These are phyloP conservation scores for Clausena lansium DNA, from an alignment of 345 rosid genomes.

Conservation along the genomic window DNA sequence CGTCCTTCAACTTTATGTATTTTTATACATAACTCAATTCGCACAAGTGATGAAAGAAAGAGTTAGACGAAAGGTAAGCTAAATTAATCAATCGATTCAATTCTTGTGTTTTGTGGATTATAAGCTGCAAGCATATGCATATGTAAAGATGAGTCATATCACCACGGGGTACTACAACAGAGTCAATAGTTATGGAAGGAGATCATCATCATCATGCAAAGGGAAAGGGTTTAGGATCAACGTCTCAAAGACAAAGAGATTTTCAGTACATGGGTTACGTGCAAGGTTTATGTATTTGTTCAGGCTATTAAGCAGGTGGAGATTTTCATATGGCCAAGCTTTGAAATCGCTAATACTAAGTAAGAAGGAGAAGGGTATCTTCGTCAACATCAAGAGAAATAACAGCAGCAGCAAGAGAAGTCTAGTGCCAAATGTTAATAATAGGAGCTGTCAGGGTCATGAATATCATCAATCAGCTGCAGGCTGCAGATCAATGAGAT, in stretches of 20 bases:
- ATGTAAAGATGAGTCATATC: conserved; percentile 12
- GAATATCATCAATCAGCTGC: too few relatives aligned
- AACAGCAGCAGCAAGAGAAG: conserved; percentile 12
- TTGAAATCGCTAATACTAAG: conserved; percentile 20
- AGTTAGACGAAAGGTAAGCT: too few relatives aligned
- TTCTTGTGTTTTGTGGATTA: too few relatives aligned
- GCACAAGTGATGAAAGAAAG: too few relatives aligned
- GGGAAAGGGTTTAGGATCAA: conserved; percentile 44
- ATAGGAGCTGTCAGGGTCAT: neutral
- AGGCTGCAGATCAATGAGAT: conserved; percentile 14
- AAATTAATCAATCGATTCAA: too few relatives aligned
- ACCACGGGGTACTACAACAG: conserved; percentile 15
- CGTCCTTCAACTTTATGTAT: conserved; percentile 10
- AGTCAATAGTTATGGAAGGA: conserved; percentile 23
- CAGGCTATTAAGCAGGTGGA: conserved; percentile 41
- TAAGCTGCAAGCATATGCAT: too few relatives aligned
- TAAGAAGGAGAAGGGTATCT: conserved; percentile 11
- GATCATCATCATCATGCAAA: conserved; percentile 8
- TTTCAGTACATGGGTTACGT: conserved; percentile 51
- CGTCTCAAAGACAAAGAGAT: conserved; percentile 26
- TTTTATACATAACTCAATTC: neutral
- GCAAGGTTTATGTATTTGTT: conserved; percentile 36
- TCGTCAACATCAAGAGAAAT: neutral
- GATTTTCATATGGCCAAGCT: conserved; percentile 34
- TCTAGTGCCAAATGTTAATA: conserved; percentile 7